Evolutionary conservation across 805 yeast genomes (phyloP).

Genomic region (Hanseniaspora osmophila): DNA sequence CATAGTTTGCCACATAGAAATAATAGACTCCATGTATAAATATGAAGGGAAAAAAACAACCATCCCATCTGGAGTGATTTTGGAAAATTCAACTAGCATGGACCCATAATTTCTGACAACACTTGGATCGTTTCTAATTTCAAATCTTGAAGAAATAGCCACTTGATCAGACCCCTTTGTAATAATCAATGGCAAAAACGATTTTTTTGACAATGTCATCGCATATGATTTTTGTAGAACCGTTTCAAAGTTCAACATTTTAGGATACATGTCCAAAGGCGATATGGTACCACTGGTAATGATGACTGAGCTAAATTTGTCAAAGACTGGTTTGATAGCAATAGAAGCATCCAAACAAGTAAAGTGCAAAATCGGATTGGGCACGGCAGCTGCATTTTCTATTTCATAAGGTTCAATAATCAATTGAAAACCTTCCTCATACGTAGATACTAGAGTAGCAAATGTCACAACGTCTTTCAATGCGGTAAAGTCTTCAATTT

Average conservation of each 20-base stretch:
- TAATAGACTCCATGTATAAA: constrained; percentile 93
- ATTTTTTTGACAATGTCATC: constrained; percentile 84
- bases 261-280: constrained; percentile 96
- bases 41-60: constrained; percentile 96
- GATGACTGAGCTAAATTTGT: constrained; percentile 77
- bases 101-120: constrained; percentile 96
- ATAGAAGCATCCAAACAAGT: constrained; percentile 95
- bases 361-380: constrained; percentile 86
- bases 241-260: constrained; percentile 86
- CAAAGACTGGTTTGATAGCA: constrained; percentile 94
- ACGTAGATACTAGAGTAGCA: constrained; percentile 90
- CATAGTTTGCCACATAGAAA: constrained; percentile 98
- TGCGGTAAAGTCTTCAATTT: constrained; percentile 85
- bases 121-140: constrained; percentile 93
- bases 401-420: constrained; percentile 94
- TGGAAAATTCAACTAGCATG: constrained; percentile 78
- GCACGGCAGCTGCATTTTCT: constrained; percentile 83
- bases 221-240: constrained; percentile 90
- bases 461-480: constrained; percentile 91
- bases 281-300: constrained; percentile 97
- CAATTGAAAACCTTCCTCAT: constrained; percentile 81
- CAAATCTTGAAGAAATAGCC: constrained; percentile 89
- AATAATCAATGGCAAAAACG: constrained; percentile 88
- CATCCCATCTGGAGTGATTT: constrained; percentile 94
- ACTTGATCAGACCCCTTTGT: constrained; percentile 98